Evolutionary conservation across 768 basidiomycete species (phyloP), one percentile per base, ranked within the genome.

Genomic region (Lenzites betulinus): DNA sequence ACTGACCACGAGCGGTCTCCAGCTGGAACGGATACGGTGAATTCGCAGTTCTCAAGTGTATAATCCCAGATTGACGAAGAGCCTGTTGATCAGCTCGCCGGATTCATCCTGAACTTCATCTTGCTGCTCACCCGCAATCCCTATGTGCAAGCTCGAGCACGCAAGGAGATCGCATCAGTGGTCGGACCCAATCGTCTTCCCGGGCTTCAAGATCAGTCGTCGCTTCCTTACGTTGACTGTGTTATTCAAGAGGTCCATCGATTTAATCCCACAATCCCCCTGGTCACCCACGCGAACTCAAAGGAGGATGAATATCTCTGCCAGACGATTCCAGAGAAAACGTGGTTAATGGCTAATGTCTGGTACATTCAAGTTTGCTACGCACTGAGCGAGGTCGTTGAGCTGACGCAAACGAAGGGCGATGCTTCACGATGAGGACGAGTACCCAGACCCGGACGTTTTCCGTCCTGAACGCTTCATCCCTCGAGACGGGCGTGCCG

Each of bases 391-490:
- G 22, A 43, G n/a, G 1, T 23, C 22, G 15, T 22, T 9, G 13
- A 30, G n/a, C 26, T 28, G 5, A 51, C 30, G 12, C 12, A 7
- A 7, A 35, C 48, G 60, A 6, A 64, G 63, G 59, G 59, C 59
- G 13, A 75, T 87, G 49, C 73, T 79, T 4, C 83, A 83, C 65
- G 85, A 88, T 67, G 75, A 81, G 38, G 26, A 39, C 20, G 62
- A 66, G 15, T 78, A 74, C 55, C 54, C 65, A 7, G 60, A 75
- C 43, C 77, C 77, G 7, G 46, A 52, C 16, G 30, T 3, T 1
- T 69, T 69, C 56, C 25, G 38, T 25, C 67, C 67, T 3, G 68
- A 69, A 30, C 53, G 69, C 5, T 67, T 63, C 51, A 52, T 66
- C 1, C 41, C 36, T 7, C 41, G 36, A 20, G 55, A 66, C n/a